Percentiles rank a stretch among this genome's conserved stretches.
Evolutionary conservation across 139 green algal genomes (phyloP).

Genomic region (Coccomyxa sp.): DNA sequence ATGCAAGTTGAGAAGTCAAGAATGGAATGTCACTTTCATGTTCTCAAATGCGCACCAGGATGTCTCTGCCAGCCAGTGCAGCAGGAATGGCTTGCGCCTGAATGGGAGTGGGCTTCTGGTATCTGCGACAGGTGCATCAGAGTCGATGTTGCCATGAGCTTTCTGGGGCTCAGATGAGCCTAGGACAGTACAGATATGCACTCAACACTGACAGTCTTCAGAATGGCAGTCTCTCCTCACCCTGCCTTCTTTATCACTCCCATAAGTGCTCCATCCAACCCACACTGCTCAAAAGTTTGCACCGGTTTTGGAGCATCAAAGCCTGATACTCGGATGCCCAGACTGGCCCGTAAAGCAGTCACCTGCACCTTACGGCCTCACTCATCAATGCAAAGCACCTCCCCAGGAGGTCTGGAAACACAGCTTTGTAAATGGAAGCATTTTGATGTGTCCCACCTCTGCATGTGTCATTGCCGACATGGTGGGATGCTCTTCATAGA

Average conservation of each 20-base stretch:
- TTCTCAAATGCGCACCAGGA: conserved; percentile 49
- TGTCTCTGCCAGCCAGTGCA: conserved; percentile 66
- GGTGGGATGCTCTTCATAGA: conserved; percentile 65
- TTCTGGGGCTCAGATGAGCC: too few species aligned
- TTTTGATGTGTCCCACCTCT: conserved; percentile 42
- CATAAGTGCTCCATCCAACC: conserved; percentile 66
- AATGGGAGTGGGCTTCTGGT: conserved; percentile 65
- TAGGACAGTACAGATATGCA: background rate
- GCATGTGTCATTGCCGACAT: conserved; percentile 56
- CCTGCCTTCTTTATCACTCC: conserved; percentile 59
- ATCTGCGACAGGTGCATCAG: conserved; percentile 27
- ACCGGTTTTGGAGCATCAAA: conserved; percentile 65
- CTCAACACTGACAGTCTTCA: background rate
- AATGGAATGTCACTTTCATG: background rate
- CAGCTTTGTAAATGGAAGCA: background rate
- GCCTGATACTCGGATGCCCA: conserved; percentile 65
- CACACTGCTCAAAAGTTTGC: conserved; percentile 68
- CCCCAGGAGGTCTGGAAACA: background rate
- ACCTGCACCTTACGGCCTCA: conserved; percentile 22
- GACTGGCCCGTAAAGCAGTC: conserved; percentile 33
- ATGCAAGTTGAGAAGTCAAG: too few species aligned
- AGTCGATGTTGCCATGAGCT: background rate
- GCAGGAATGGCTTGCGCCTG: conserved; percentile 77
- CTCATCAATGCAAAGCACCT: background rate
- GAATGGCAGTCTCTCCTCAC: conserved; percentile 22